These are phyloP conservation scores for Punctularia strigosozonata DNA, from an alignment of 768 basidiomycete genomes.

Conservation along the genomic window DNA sequence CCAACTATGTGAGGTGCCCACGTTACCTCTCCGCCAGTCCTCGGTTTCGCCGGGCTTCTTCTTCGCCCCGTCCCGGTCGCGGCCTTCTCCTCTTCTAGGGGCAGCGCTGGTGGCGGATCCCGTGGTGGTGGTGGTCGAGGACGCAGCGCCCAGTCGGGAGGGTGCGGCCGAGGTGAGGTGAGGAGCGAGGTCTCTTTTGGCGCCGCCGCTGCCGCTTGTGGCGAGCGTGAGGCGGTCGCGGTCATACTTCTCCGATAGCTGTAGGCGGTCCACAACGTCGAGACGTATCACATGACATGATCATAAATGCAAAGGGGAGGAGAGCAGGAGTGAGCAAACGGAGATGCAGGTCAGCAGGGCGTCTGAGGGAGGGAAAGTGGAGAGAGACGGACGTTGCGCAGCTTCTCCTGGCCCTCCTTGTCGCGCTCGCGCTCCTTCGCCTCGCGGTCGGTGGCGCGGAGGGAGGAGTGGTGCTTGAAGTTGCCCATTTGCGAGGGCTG, in stretches of 20 bases:
- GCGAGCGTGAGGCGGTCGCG: conserved; percentile 62
- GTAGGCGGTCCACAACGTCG: conserved; percentile 3
- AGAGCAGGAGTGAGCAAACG: too few species aligned
- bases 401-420: conserved; percentile 67
- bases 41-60: conserved; percentile 68
- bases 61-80: conserved; percentile 47
- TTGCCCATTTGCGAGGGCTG: conserved; percentile 91
- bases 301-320: too few species aligned
- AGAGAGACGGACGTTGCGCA: conserved; percentile 61
- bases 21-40: conserved; percentile 80
- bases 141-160: conserved; percentile 28
- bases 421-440: conserved; percentile 34
- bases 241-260: conserved; percentile 86
- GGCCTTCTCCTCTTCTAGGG: too few species aligned
- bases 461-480: conserved; percentile 81
- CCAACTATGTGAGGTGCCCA: too few species aligned
- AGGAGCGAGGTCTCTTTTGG: conserved; percentile 54
- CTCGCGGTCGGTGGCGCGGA: conserved; percentile 51
- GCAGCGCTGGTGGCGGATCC: too few species aligned
- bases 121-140: too few species aligned
- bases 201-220: conserved; percentile 25
- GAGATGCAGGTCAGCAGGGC: too few species aligned
- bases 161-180: conserved; percentile 37
- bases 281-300: conserved; percentile 1
- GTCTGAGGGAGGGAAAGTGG: too few species aligned